Conservation (phyloP, 305 asterid genomes). For the Rubia balearica region DNA sequence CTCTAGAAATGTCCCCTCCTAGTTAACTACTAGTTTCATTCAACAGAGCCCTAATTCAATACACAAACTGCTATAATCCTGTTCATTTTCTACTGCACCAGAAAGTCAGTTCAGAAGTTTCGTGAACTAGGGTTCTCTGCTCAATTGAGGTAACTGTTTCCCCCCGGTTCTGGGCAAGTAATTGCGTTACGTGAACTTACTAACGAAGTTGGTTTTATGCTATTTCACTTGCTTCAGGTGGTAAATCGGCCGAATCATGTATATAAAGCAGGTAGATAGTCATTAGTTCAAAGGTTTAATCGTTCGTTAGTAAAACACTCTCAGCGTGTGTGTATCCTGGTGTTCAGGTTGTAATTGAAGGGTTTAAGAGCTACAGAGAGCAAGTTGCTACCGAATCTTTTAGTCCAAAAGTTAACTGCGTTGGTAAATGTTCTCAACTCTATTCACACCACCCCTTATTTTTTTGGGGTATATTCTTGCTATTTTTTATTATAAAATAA, state of each 20-base stretch:
- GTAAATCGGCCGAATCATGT: slow-evolving; percentile 34
- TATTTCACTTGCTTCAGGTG: not conserved
- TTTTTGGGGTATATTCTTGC: slow-evolving; percentile 8
- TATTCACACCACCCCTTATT: not conserved
- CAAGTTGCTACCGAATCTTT: slow-evolving; percentile 87
- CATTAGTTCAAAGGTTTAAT: not conserved
- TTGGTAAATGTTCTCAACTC: slow-evolving; percentile 44
- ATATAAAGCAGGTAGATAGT: slow-evolving; percentile 70
- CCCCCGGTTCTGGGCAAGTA: not conserved
- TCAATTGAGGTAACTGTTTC: not conserved
- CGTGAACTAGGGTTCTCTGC: slow-evolving; percentile 10
- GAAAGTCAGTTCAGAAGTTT: not conserved
- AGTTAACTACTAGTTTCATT: not conserved
- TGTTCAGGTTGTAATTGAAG: slow-evolving; percentile 78
- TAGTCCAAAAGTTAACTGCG: slow-evolving; percentile 91
- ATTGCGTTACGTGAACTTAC: not conserved
- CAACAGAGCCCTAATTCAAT: not conserved
- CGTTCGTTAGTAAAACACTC: not conserved
- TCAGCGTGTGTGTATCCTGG: slow-evolving; percentile 2
- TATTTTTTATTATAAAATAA: not conserved
- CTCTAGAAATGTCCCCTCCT: not conserved
- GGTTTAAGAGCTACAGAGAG: slow-evolving; percentile 91
- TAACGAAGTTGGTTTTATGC: not conserved
- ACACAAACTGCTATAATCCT: not conserved
- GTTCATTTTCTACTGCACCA: not conserved